Evolutionary conservation across 2,329 filamentous ascomycete species (phyloP).

Genomic region (Talaromyces sp.): DNA sequence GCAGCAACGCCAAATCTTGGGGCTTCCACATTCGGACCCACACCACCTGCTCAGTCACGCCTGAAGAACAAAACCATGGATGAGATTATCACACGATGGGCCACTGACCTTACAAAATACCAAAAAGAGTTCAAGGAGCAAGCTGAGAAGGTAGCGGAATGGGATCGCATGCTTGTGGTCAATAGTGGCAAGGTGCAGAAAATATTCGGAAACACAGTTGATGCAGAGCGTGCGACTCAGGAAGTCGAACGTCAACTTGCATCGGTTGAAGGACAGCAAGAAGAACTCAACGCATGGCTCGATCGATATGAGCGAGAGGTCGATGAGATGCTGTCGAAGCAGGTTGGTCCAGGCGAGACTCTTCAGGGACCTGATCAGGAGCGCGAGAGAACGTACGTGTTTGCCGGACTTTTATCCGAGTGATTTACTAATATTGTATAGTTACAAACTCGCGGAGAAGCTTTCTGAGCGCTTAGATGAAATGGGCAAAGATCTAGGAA

Average conservation of each 20-base stretch:
- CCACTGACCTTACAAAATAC: constrained; percentile 89
- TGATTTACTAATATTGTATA: constrained; percentile 24
- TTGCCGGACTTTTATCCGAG: neutral
- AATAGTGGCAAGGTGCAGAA: constrained; percentile 95
- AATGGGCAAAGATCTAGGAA: constrained; percentile 85
- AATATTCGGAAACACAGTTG: constrained; percentile 85
- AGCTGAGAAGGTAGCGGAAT: constrained; percentile 78
- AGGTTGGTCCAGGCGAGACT: constrained; percentile 70
- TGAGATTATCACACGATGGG: constrained; percentile 96
- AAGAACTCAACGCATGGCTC: constrained; percentile 82
- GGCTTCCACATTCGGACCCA: constrained; percentile 74
- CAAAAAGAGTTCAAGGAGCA: constrained; percentile 95
- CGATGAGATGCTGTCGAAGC: constrained; percentile 78
- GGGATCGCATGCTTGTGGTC: constrained; percentile 89
- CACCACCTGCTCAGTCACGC: constrained; percentile 75
- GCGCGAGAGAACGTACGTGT: constrained; percentile 76
- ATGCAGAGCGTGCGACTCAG: constrained; percentile 86
- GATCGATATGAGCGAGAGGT: constrained; percentile 90
- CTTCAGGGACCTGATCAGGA: constrained; percentile 90
- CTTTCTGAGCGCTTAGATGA: constrained; percentile 86
- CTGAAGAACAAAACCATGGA: constrained; percentile 99
- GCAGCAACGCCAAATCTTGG: constrained; percentile 49
- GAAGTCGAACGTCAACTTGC: constrained; percentile 91
- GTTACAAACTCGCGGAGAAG: constrained; percentile 88
- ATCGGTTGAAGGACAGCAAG: constrained; percentile 86